Percentiles rank a stretch among this genome's conserved stretches.
phyloP scores from a whole-genome alignment of 2,329 filamentous ascomycete genomes.

The Drechslerella stenobrocha region DNA sequence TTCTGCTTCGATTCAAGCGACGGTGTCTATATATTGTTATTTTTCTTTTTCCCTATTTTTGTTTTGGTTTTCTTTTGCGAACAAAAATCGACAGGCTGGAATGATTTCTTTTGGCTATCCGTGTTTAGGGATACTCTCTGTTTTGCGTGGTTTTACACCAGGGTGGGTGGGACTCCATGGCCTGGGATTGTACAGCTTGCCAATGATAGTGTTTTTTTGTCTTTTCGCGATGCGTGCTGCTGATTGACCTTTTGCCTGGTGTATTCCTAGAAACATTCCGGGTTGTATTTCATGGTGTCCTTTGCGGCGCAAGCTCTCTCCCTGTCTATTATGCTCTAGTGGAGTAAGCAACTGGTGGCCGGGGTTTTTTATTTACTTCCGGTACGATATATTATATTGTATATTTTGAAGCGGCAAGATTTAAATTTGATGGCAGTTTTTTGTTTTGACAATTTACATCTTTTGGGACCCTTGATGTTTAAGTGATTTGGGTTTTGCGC shows the following conservation, averaged over 20 bases:
- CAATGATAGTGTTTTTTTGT: conserved; percentile 20
- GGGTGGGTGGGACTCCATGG: conserved; percentile 7
- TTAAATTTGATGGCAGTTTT: too few species aligned
- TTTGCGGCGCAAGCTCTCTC: too few species aligned
- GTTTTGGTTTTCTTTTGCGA: too few species aligned
- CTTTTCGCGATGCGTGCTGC: conserved; percentile 5
- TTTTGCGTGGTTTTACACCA: conserved; percentile 14
- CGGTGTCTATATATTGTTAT: conserved; percentile 12
- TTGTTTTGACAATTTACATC: not conserved
- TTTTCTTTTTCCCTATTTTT: too few species aligned
- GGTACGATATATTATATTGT: too few species aligned
- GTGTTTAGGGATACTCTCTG: conserved; percentile 46
- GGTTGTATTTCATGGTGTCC: conserved; percentile 26
- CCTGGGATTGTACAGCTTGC: conserved; percentile 35
- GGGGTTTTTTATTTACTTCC: not conserved
- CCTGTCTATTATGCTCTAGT: too few species aligned
- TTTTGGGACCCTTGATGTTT: too few species aligned
- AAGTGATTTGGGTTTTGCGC: too few species aligned
- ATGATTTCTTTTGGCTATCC: conserved; percentile 18
- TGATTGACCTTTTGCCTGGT: conserved; percentile 17
- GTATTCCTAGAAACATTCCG: conserved; percentile 37
- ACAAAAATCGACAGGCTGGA: conserved; percentile 10
- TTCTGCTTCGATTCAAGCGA: conserved; percentile 15
- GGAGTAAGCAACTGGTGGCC: not conserved
- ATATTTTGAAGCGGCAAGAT: too few species aligned